Conservation (phyloP, 208 protist genomes). For the Leishmania guyanensis region DNA sequence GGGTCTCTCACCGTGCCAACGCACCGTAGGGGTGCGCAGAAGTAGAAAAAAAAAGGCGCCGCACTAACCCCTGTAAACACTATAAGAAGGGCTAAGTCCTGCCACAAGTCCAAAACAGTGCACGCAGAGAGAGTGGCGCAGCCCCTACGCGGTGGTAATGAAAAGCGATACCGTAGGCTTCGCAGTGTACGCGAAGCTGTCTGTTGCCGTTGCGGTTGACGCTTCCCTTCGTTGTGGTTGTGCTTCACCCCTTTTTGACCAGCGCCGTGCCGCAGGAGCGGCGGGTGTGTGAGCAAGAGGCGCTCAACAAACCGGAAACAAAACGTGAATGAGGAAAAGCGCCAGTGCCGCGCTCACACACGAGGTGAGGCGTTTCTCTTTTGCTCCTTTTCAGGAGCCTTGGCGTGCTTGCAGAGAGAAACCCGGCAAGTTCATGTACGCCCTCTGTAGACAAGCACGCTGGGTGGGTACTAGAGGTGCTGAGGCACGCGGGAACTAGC, state of each 20-base stretch:
- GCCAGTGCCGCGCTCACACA: too few relatives aligned
- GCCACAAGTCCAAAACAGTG: not conserved
- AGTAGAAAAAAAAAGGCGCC: not conserved
- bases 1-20: not conserved
- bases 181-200: not conserved
- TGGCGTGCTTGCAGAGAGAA: not conserved
- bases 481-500: not conserved
- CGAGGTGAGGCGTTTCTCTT: not conserved
- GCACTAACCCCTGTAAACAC: not conserved
- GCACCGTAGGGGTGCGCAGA: not conserved
- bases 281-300: not conserved
- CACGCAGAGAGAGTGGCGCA: not conserved
- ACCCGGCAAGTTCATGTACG: too few relatives aligned
- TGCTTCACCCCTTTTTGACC: not conserved
- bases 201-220: not conserved
- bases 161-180: not conserved
- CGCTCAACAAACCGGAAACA: too few relatives aligned
- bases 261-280: not conserved
- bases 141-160: not conserved
- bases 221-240: not conserved
- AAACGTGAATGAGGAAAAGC: not conserved
- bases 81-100: not conserved
- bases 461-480: not conserved
- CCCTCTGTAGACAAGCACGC: not conserved
- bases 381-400: not conserved